Evolutionary conservation across 352 stramenopile species (phyloP).

Genomic region (Phytophthora macrochlamydospora): DNA sequence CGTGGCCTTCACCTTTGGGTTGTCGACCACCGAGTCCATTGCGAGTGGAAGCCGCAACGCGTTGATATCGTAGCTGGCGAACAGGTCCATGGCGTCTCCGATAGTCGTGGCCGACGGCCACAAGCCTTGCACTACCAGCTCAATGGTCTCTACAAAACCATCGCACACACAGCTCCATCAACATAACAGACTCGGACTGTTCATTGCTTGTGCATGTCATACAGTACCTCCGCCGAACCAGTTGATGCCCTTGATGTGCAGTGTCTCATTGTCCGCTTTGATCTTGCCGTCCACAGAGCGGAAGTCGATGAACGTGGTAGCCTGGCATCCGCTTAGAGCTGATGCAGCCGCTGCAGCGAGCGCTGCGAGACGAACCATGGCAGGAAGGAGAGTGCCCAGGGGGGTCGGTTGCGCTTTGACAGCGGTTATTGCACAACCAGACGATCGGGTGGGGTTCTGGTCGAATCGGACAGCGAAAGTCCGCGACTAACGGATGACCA

Average conservation of each 20-base stretch:
- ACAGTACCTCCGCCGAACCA: slow-evolving; percentile 63
- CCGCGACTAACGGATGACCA: too few species aligned
- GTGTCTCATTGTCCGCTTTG: slow-evolving; percentile 54
- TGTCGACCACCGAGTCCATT: slow-evolving; percentile 64
- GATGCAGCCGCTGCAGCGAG: not conserved
- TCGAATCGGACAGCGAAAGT: too few species aligned
- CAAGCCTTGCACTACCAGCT: slow-evolving; percentile 61
- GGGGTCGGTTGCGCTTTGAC: slow-evolving; percentile 2
- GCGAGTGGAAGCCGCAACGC: slow-evolving; percentile 66
- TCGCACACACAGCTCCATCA: not conserved
- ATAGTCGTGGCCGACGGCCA: slow-evolving; percentile 73
- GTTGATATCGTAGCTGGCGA: slow-evolving; percentile 58
- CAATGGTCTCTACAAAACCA: slow-evolving; percentile 51
- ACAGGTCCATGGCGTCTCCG: slow-evolving; percentile 49
- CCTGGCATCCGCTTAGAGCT: slow-evolving; percentile 8
- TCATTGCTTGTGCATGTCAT: too few species aligned
- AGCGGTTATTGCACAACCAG: not conserved
- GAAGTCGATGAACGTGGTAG: slow-evolving; percentile 63
- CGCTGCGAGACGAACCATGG: slow-evolving; percentile 2
- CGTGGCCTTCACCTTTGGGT: slow-evolving; percentile 46
- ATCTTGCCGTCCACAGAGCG: slow-evolving; percentile 61
- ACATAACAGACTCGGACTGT: too few species aligned
- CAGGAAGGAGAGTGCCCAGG: slow-evolving; percentile 6
- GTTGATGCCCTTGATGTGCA: slow-evolving; percentile 77
- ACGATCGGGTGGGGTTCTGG: not conserved